Conservation (phyloP, 2,329 filamentous ascomycete genomes). For the Aureobasidium musti region DNA sequence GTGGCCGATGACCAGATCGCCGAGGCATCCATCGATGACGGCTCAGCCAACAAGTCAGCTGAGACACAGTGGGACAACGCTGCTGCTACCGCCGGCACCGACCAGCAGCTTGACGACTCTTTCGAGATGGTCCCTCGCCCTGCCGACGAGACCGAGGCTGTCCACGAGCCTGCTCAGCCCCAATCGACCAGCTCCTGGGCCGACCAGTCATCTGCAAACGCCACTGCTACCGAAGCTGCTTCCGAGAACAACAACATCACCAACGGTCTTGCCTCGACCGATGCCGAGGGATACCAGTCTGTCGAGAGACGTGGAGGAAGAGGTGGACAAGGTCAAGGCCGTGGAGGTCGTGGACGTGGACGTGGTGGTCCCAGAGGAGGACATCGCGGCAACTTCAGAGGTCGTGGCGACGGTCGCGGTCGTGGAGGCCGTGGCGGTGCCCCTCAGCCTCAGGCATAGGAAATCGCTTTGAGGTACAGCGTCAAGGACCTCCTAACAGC, state of each 20-base stretch:
- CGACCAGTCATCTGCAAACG: constrained; percentile 61
- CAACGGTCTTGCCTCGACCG: constrained; percentile 41
- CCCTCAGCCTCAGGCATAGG: constrained; percentile 22
- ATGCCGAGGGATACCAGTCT: constrained; percentile 70
- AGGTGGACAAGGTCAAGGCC: constrained; percentile 34
- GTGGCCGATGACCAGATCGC: constrained; percentile 36
- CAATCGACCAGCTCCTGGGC: constrained; percentile 78
- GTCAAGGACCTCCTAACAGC: neutral
- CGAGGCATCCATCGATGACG: constrained; percentile 45
- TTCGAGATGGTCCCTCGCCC: constrained; percentile 78
- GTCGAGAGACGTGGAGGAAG: constrained; percentile 48
- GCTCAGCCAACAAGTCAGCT: constrained; percentile 56
- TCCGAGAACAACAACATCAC: constrained; percentile 34
- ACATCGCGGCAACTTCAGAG: constrained; percentile 37
- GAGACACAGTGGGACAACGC: constrained; percentile 68
- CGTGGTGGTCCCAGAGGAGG: constrained; percentile 45
- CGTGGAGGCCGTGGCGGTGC: constrained; percentile 42
- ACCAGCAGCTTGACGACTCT: constrained; percentile 60
- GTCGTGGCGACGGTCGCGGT: constrained; percentile 43
- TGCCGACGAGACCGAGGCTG: constrained; percentile 71
- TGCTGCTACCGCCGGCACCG: constrained; percentile 52
- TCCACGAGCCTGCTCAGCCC: constrained; percentile 53
- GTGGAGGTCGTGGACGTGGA: constrained; percentile 46
- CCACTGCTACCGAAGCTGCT: constrained; percentile 24
- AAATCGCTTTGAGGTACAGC: constrained; percentile 11